Evolutionary conservation across 768 basidiomycete genomes (phyloP), one percentile per base, ranked within the genome.

Genomic region (Cystofilobasidium capitatum): DNA sequence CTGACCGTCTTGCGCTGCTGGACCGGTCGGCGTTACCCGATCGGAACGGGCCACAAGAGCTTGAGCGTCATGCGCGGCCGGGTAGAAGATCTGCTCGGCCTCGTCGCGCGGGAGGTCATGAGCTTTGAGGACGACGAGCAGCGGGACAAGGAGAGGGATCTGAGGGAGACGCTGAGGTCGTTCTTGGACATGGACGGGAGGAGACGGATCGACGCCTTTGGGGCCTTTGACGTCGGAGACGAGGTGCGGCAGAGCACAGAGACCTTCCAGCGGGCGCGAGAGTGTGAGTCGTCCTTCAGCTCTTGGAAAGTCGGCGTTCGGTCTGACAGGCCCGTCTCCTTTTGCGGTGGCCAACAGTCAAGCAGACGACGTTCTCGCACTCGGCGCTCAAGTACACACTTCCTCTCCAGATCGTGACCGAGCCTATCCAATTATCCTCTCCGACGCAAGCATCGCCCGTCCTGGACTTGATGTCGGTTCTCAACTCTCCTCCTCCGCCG

Each of bases 1-100:
- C 71, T 80, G 14, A 78, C 78, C 3, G 39, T 79, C n/a, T 73
- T 80, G 12, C 73, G 78, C 12, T 74, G 77, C 44, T 70, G 80
- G 20, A 69, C 74, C 0, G 72, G 76, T 8, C 64, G 66, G 42
- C 74, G 76, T n/a, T 80, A 79, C 66, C 80, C 80, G 5, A 71
- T 80, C 62, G 79, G 80, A 4, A 72, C 77, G 10, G 69, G 73
- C 5, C 80, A 80, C 67, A 71, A 71, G 14, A 75, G 73, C 5
- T 51, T 75, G 3, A 70, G 73, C 22, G 70, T 75, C 39, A 74
- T 80, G 72, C 63, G 71, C 0, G 74, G 77, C 39, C 74, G 76
- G 39, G 77, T 77, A 44, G 66, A 72, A 8, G 76, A 78, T 47
- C 72, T 75, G 0, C 67, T 80, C 4, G 73, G 76, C 58, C 70